These are phyloP conservation scores for Penicillium digitatum DNA, from an alignment of 2,329 filamentous ascomycete genomes.

Conservation along the genomic window DNA sequence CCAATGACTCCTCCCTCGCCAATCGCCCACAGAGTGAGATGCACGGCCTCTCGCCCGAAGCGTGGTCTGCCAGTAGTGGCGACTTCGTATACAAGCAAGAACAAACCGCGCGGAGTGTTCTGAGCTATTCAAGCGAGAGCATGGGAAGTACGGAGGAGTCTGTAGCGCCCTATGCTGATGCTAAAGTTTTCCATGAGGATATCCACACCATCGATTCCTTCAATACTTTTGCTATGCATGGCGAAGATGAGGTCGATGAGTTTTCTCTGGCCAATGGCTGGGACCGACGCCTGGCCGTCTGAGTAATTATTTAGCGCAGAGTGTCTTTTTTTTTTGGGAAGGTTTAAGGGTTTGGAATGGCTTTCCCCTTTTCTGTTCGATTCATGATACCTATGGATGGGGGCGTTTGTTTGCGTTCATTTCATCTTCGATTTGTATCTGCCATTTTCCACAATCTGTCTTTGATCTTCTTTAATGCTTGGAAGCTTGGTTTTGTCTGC, in stretches of 20 bases:
- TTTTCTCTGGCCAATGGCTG: conserved; percentile 31
- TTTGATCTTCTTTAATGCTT: neutral
- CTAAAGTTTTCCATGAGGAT: conserved; percentile 28
- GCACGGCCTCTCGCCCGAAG: conserved; percentile 38
- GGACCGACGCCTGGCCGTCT: conserved; percentile 36
- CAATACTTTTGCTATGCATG: conserved; percentile 37
- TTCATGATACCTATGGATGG: conserved; percentile 7
- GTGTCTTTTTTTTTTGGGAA: neutral
- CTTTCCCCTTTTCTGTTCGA: neutral
- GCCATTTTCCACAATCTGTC: neutral
- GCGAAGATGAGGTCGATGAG: conserved; percentile 32
- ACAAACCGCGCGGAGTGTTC: conserved; percentile 49
- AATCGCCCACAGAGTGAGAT: conserved; percentile 26
- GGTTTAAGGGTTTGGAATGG: neutral
- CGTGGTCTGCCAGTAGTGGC: conserved; percentile 40
- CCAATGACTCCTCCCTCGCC: conserved; percentile 17
- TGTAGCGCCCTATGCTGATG: conserved; percentile 20
- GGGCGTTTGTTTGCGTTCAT: neutral
- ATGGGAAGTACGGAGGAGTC: conserved; percentile 52
- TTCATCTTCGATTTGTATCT: neutral
- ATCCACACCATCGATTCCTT: conserved; percentile 34
- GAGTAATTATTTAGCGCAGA: conserved; percentile 3
- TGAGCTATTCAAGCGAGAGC: conserved; percentile 60
- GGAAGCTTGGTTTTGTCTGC: neutral
- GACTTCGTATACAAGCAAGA: conserved; percentile 32